Percentiles rank a stretch among this genome's conserved stretches.
These are phyloP conservation scores for Daedalea quercina DNA, from an alignment of 768 basidiomycete genomes.

Conservation along the genomic window DNA sequence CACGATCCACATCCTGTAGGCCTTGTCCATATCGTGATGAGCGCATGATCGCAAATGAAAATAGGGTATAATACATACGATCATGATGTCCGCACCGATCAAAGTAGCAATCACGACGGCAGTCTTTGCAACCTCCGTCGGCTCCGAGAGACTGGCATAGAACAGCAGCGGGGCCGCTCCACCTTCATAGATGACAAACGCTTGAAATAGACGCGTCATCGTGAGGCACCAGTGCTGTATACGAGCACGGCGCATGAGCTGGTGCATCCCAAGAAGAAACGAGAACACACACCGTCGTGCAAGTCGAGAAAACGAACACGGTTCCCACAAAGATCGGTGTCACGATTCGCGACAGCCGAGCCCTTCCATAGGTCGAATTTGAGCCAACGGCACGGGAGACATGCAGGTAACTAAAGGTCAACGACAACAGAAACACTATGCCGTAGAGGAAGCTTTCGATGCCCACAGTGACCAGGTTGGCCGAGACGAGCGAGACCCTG, in stretches of 20 bases:
- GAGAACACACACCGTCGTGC: background rate
- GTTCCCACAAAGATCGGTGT: background rate
- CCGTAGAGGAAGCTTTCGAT: constrained; percentile 3
- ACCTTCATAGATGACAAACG: background rate
- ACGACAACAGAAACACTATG: background rate
- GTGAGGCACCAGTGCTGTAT: constrained; percentile 4
- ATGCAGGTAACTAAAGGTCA: background rate
- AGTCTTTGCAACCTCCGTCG: background rate
- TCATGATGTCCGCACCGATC: background rate
- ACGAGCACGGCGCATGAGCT: background rate
- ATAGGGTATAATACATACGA: background rate
- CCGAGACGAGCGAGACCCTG: background rate
- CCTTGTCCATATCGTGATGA: background rate
- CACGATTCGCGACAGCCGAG: background rate
- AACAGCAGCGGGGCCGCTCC: background rate
- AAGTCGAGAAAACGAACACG: background rate
- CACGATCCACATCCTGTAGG: background rate
- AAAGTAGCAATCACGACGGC: background rate
- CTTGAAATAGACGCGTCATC: constrained; percentile 1
- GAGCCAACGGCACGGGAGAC: background rate
- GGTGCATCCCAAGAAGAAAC: background rate
- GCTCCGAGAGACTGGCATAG: constrained; percentile 1
- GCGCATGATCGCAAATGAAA: background rate
- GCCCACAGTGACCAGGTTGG: constrained; percentile 3
- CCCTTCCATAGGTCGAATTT: background rate